Conservation (phyloP, 1,284 basidiomycete genomes). For the Amylostereum areolatum region DNA sequence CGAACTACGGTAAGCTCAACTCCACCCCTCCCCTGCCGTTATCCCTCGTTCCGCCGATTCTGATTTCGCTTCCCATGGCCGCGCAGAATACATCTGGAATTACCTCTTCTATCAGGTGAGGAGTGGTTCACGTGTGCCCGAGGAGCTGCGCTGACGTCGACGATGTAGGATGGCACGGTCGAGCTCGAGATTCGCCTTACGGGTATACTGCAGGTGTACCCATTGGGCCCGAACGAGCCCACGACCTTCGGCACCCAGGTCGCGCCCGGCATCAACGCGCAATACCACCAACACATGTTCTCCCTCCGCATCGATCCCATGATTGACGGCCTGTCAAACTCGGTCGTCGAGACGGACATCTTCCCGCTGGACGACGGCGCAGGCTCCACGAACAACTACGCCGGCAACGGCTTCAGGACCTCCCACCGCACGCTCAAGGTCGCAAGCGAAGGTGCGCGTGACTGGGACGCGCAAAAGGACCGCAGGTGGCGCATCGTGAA, state of each 20-base stretch:
- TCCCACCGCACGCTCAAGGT: constrained; percentile 57
- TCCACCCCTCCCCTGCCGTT: neutral
- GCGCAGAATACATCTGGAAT: constrained; percentile 76
- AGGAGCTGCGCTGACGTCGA: no score
- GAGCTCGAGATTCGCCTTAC: constrained; percentile 81
- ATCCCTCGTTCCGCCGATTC: neutral
- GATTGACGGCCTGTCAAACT: constrained; percentile 86
- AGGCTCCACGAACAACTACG: constrained; percentile 71
- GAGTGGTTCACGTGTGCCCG: no score
- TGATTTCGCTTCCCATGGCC: neutral
- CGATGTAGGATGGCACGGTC: constrained; percentile 60
- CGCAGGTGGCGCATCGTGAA: constrained; percentile 80
- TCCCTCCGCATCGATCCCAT: constrained; percentile 84
- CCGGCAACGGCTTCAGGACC: constrained; percentile 78
- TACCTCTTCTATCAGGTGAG: constrained; percentile 69
- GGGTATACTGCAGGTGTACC: constrained; percentile 72
- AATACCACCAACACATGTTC: constrained; percentile 87
- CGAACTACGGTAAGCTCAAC: constrained; percentile 69
- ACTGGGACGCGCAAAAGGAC: constrained; percentile 59
- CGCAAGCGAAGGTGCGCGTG: constrained; percentile 53
- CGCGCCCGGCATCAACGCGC: constrained; percentile 83
- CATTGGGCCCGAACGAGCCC: constrained; percentile 53
- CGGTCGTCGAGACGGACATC: constrained; percentile 80
- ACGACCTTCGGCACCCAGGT: constrained; percentile 71
- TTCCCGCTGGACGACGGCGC: constrained; percentile 55